A percentile compares a stretch with the other conserved stretches of the same genome.
Conservation (phyloP, 2,329 filamentous ascomycete genomes). For the Diaporthe sp. region DNA sequence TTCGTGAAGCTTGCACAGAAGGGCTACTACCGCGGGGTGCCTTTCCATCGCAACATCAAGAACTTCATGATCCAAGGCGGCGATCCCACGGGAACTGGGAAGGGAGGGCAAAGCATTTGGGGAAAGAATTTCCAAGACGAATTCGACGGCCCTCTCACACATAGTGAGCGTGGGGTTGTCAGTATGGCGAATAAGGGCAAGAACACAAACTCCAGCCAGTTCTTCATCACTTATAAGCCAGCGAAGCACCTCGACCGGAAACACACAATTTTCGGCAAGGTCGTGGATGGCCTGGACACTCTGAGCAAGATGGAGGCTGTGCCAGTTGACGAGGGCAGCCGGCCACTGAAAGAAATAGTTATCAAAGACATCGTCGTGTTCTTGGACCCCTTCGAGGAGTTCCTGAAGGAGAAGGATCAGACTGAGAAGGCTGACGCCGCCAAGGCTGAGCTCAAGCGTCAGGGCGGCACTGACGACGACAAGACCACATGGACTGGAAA, state of each 20-base stretch:
- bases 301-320: conserved; percentile 83
- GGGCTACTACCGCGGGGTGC: conserved; percentile 87
- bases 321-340: conserved; percentile 80
- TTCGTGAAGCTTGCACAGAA: conserved; percentile 90
- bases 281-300: conserved; percentile 82
- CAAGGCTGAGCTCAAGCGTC: conserved; percentile 71
- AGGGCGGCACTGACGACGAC: conserved; percentile 87
- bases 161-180: conserved; percentile 82
- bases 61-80: conserved; percentile 99
- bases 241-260: conserved; percentile 91
- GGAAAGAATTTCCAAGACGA: conserved; percentile 95
- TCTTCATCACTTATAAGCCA: conserved; percentile 91
- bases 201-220: conserved; percentile 96
- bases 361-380: conserved; percentile 90
- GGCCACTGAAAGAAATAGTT: conserved; percentile 81
- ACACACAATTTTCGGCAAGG: conserved; percentile 94
- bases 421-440: conserved; percentile 70
- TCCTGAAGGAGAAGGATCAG: conserved; percentile 79
- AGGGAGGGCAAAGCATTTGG: conserved; percentile 93
- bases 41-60: conserved; percentile 93
- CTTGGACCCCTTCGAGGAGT: conserved; percentile 96
- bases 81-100: conserved; percentile 91
- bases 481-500: conserved; percentile 97
- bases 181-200: conserved; percentile 99
- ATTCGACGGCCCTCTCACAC: conserved; percentile 89